Percentiles rank a stretch among this genome's conserved stretches.
Evolutionary conservation across 2,329 filamentous ascomycete species (phyloP).

Genomic region (Helicocarpus griseus): DNA sequence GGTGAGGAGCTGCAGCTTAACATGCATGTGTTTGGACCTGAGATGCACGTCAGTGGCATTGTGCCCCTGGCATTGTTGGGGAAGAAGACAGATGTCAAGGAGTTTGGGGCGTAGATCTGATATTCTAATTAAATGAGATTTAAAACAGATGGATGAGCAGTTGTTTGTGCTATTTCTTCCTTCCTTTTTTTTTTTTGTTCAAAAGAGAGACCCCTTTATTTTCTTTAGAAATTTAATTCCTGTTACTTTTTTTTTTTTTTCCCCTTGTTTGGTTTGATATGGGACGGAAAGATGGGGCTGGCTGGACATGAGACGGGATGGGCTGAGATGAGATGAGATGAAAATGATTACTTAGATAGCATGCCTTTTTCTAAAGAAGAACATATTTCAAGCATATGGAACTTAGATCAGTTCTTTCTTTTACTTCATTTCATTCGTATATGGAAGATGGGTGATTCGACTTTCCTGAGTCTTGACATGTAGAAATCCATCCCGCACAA

Average conservation of each 20-base stretch:
- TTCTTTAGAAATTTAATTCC: neutral
- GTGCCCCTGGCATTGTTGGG: conserved; percentile 75
- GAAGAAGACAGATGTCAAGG: conserved; percentile 52
- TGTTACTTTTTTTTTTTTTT: neutral
- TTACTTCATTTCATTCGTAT: too few species aligned
- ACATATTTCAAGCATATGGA: too few species aligned
- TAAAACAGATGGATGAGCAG: neutral
- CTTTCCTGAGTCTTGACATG: too few species aligned
- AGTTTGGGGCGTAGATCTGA: conserved; percentile 40
- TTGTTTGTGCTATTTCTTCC: neutral
- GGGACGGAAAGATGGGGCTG: neutral
- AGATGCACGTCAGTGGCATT: conserved; percentile 89
- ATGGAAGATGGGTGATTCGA: too few species aligned
- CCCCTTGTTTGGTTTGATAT: neutral
- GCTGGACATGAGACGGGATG: neutral
- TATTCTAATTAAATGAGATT: neutral
- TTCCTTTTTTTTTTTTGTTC: neutral
- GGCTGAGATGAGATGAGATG: neutral
- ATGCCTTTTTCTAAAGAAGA: too few species aligned
- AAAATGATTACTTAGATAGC: neutral
- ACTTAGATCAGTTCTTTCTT: too few species aligned
- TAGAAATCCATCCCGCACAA: too few species aligned
- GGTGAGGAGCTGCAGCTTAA: conserved; percentile 88
- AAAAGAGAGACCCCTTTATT: neutral
- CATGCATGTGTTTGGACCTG: conserved; percentile 80